A percentile compares a stretch with the other conserved stretches of the same genome.
Evolutionary conservation across 176 grass and related monocot species (phyloP).

Genomic region (bread wheat (Triticum aestivum)): IWGSC_CS_RefSeq_v2.1 NC_057797.1:13175226-13175725

Average conservation of each 20-base stretch:
- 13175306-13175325: slow-evolving; percentile 39
- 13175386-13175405: slow-evolving; percentile 26
- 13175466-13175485: slow-evolving; percentile 49
- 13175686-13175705: too few relatives aligned
- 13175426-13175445: slow-evolving; percentile 38
- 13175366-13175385: neutral
- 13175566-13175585: neutral
- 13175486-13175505: neutral
- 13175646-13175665: too few relatives aligned
- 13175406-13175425: slow-evolving; percentile 41
- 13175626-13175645: too few relatives aligned
- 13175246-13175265: too few relatives aligned
- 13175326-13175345: neutral
- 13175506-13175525: neutral
- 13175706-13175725: slow-evolving; percentile 32
- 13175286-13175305: neutral
- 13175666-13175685: too few relatives aligned
- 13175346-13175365: slow-evolving; percentile 18
- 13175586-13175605: slow-evolving; percentile 23
- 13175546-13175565: neutral
- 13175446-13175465: slow-evolving; percentile 36
- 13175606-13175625: neutral
- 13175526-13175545: neutral
- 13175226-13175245: too few relatives aligned
- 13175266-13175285: too few relatives aligned